Base-by-base conservation (phyloP, 345 rosid genomes). In the Hirschfeldia incana region DNA sequence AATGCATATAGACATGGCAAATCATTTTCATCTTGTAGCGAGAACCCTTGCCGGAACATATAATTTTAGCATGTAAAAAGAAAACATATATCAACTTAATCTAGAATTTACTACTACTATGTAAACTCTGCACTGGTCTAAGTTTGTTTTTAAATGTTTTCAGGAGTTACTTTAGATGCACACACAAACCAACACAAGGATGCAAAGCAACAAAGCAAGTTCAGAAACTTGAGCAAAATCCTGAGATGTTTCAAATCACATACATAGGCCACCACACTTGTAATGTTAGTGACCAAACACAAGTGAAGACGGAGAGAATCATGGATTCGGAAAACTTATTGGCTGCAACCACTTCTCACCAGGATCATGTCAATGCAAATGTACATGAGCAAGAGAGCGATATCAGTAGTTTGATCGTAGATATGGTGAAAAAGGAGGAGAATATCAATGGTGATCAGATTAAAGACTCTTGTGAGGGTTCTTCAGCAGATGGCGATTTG, bases 81-180 rank as follows among this genome's bases (percentile, higher is more conserved):
- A 21, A 21, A 21, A 0, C n/a, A 16, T 26, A 72, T 27, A 8
- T 61, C 37, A 21, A 61, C 13, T 13, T 59, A 26, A 72, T 28
- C 37, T 4, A 8, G 9, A 73, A 29, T 28, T 29, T 28, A 60
- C 13, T 16, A 12, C 33, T 67, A 67, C 7, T 49, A 33, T 63
- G 60, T 44, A 55, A 46, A 57, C 44, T 63, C 33, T 21, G 10
- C 16, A 5, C 1, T 63, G 76, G 37, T n/a, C 73, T 78, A 78
- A 72, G 10, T 72, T 34, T 44, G 37, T 42, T 59, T 78, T 66
- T 29, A 11, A 11, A 68, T 73, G 67, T 78, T 80, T 5, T 59
- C 89, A 94, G 98, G 88, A 89, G 89, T 65, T 94, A 94, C 88
- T 94, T 83, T 30, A 86, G 98, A 76, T 94, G 97, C 89, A 89